These are phyloP conservation scores for Solanum hybrid DNA, from an alignment of 305 asterid genomes.

Conservation along the genomic window DNA sequence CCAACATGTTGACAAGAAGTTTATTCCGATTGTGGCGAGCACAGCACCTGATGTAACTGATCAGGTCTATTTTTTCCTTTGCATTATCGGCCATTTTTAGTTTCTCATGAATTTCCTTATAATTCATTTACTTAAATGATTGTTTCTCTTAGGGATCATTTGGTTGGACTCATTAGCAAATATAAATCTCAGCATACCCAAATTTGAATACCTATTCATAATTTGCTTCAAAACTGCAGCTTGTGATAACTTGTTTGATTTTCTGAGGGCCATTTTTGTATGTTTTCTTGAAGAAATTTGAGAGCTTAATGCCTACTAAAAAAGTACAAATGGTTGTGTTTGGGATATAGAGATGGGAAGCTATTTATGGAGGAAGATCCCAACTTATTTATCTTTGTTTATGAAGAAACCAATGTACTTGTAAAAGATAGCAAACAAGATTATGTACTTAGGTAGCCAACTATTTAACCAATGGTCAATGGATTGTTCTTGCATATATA, in stretches of 20 bases:
- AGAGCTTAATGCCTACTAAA: neutral
- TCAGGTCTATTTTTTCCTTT: too few relatives aligned
- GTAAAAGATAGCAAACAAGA: neutral
- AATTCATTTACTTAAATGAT: too few relatives aligned
- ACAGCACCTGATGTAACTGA: too few relatives aligned
- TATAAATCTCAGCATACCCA: constrained; percentile 17
- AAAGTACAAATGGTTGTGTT: neutral
- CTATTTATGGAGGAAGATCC: neutral
- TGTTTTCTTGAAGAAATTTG: neutral
- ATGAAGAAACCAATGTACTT: neutral
- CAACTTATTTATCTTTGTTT: neutral
- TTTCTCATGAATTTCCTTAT: too few relatives aligned
- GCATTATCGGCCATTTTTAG: too few relatives aligned
- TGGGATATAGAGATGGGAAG: neutral
- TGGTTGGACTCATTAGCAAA: too few relatives aligned
- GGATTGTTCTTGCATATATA: neutral
- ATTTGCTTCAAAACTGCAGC: constrained; percentile 48
- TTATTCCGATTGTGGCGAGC: too few relatives aligned
- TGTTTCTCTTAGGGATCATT: too few relatives aligned
- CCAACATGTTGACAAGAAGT: too few relatives aligned
- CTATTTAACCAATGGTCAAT: neutral
- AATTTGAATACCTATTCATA: constrained; percentile 44
- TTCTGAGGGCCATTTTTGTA: constrained; percentile 15
- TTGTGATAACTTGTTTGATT: constrained; percentile 27
- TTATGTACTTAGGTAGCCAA: neutral